These are phyloP conservation scores for Lipomyces lipofer DNA, from an alignment of 805 yeast genomes.

Conservation along the genomic window DNA sequence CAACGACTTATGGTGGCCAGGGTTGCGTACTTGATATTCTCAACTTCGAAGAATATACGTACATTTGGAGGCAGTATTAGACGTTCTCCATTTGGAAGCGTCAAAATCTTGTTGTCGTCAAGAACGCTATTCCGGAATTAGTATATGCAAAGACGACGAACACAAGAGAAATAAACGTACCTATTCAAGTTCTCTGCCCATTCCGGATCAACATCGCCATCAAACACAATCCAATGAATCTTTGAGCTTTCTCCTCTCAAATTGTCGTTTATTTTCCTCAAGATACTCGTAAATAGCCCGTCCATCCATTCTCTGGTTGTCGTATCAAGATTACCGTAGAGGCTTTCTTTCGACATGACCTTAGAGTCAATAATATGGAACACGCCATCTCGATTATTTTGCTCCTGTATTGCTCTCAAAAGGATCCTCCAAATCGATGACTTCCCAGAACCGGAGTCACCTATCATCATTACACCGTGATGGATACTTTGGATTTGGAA, in stretches of 20 bases:
- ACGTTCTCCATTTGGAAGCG: conserved; percentile 89
- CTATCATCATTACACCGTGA: conserved; percentile 81
- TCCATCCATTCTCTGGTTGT: conserved; percentile 91
- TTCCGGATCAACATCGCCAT: conserved; percentile 89
- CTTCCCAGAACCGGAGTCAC: conserved; percentile 76
- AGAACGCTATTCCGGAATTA: conserved; percentile 55
- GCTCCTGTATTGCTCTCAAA: conserved; percentile 45
- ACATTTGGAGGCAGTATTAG: conserved; percentile 64
- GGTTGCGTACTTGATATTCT: conserved; percentile 64
- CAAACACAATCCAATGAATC: conserved; percentile 77
- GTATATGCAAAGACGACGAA: not conserved
- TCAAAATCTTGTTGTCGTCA: conserved; percentile 80
- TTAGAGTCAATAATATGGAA: conserved; percentile 68
- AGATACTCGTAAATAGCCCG: conserved; percentile 70
- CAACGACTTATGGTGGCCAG: conserved; percentile 93
- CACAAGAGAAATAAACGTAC: conserved; percentile 9
- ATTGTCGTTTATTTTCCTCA: conserved; percentile 59
- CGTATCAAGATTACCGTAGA: conserved; percentile 71
- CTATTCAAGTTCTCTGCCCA: conserved; percentile 87
- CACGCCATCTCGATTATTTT: conserved; percentile 44
- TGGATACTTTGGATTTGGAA: conserved; percentile 60
- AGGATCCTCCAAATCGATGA: conserved; percentile 54
- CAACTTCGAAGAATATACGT: conserved; percentile 74
- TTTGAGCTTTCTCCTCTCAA: conserved; percentile 58
- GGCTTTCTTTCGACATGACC: conserved; percentile 60